These are phyloP conservation scores for Suaeda aralocaspica DNA, from an alignment of 148 eudicot species.

Conservation along the genomic window DNA sequence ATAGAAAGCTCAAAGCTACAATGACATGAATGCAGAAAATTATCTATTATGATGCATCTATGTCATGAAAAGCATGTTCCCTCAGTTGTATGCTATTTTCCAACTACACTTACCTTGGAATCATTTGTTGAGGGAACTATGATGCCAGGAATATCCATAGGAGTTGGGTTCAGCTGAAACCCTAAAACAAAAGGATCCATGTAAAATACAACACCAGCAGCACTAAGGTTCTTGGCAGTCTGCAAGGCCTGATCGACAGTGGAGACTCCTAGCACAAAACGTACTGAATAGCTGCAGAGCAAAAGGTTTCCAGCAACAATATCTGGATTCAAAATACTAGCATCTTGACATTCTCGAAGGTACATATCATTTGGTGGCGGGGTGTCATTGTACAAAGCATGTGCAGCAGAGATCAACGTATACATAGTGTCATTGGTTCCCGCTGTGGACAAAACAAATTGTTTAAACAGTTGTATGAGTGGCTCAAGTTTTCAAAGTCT, in stretches of 20 bases:
- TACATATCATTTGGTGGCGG: constrained; percentile 55
- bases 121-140: constrained; percentile 81
- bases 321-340: constrained; percentile 54
- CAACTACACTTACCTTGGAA: constrained; percentile 61
- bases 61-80: no score
- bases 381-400: constrained; percentile 68
- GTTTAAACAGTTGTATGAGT: constrained; percentile 3
- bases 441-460: constrained; percentile 49
- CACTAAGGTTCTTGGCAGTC: constrained; percentile 92
- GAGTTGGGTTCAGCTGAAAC: constrained; percentile 94
- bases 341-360: constrained; percentile 86
- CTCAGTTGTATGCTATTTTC: background rate
- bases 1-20: background rate
- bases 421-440: constrained; percentile 53
- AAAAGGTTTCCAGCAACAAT: constrained; percentile 80
- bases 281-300: constrained; percentile 93
- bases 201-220: constrained; percentile 86
- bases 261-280: constrained; percentile 90
- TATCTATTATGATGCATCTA: background rate
- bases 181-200: constrained; percentile 98
- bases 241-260: constrained; percentile 78
- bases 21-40: background rate
- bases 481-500: background rate
- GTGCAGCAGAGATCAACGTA: constrained; percentile 62
- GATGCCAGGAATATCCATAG: constrained; percentile 87